Percentiles rank a stretch among this genome's conserved stretches.
Evolutionary conservation across 305 asterid species (phyloP).

Genomic region (Fraxinus platypoda): DNA sequence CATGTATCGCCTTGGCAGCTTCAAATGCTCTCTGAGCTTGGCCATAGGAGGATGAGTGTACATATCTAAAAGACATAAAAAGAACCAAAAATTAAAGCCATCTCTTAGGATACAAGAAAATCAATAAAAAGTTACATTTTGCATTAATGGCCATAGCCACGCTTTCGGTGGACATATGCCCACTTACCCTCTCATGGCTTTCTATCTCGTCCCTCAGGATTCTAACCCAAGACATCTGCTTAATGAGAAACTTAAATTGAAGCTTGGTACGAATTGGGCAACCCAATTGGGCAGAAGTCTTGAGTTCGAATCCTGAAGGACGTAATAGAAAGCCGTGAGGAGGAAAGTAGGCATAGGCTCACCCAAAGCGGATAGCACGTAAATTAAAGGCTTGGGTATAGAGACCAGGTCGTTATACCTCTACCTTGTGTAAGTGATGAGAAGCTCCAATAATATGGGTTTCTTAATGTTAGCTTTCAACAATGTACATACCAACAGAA

Average conservation of each 20-base stretch:
- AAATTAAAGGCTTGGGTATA: background rate
- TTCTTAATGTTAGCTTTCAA: background rate
- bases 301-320: background rate
- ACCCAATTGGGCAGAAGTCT: background rate
- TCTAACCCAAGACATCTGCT: background rate
- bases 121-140: slow-evolving; percentile 5
- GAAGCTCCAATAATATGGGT: background rate
- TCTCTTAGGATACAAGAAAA: slow-evolving; percentile 9
- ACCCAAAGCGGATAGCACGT: background rate
- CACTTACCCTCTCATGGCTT: background rate
- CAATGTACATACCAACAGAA: background rate
- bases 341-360: background rate
- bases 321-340: background rate
- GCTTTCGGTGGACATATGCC: background rate
- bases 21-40: slow-evolving; percentile 88
- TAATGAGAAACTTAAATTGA: background rate
- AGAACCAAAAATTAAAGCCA: slow-evolving; percentile 13
- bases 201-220: background rate
- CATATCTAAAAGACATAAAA: slow-evolving; percentile 50
- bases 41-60: slow-evolving; percentile 67
- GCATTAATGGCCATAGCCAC: slow-evolving; percentile 4
- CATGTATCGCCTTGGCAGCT: slow-evolving; percentile 83
- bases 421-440: background rate
- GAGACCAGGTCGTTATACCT: background rate
- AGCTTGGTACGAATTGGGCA: background rate